Conservation (phyloP, 805 yeast genomes). For the Ogataea haglerorum region DNA sequence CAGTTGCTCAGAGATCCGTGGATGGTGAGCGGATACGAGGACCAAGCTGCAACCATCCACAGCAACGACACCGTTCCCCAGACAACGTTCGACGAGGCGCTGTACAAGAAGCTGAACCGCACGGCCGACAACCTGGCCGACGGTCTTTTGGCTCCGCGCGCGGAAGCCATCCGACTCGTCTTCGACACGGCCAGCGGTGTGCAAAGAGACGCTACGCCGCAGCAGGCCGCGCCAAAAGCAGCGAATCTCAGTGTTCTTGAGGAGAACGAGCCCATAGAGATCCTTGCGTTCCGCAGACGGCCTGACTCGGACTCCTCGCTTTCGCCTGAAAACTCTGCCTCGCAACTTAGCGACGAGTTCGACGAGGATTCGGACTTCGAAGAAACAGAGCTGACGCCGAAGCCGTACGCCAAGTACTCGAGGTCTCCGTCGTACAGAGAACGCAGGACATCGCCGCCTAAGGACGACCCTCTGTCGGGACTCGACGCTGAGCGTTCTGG, state of each 20-base stretch:
- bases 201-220: slow-evolving; percentile 27
- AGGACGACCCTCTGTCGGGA: not conserved
- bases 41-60: slow-evolving; percentile 5
- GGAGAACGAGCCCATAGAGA: slow-evolving; percentile 20
- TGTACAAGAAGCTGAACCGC: slow-evolving; percentile 29
- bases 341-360: slow-evolving; percentile 22
- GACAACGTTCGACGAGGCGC: slow-evolving; percentile 26
- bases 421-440: slow-evolving; percentile 17
- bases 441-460: slow-evolving; percentile 7
- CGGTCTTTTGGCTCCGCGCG: slow-evolving; percentile 34
- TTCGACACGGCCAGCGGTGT: slow-evolving; percentile 35
- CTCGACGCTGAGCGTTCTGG: slow-evolving; percentile 11
- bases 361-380: slow-evolving; percentile 22
- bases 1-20: slow-evolving; percentile 72
- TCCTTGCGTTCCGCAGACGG: slow-evolving; percentile 6
- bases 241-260: slow-evolving; percentile 15
- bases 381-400: slow-evolving; percentile 11
- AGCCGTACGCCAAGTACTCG: slow-evolving; percentile 10
- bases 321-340: too few relatives aligned
- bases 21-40: slow-evolving; percentile 38
- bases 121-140: slow-evolving; percentile 24
- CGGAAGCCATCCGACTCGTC: slow-evolving; percentile 36
- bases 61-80: slow-evolving; percentile 28
- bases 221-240: slow-evolving; percentile 3
- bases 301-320: slow-evolving; percentile 8